Conservation (phyloP, 257 asterid genomes). For the Penstemon davidsonii region DNA sequence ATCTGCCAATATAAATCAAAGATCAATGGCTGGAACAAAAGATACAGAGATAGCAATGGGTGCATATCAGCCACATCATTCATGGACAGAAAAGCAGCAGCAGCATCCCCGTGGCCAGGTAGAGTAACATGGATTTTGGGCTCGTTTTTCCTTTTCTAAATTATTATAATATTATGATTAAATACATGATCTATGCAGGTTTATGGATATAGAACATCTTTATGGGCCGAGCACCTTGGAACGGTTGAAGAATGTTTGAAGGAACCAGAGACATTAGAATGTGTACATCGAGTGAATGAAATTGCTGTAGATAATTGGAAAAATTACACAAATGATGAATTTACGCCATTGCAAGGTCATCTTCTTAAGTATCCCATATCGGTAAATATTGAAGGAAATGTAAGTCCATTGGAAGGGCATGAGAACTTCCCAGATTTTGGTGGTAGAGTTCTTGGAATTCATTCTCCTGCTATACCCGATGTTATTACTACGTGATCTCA, state of each 20-base stretch:
- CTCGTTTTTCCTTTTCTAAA: neutral
- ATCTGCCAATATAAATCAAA: conserved; percentile 88
- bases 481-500: conserved; percentile 57
- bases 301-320: conserved; percentile 71
- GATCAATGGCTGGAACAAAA: conserved; percentile 91
- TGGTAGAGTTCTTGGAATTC: conserved; percentile 75
- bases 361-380: conserved; percentile 78
- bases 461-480: conserved; percentile 66
- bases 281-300: conserved; percentile 64
- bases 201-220: conserved; percentile 81
- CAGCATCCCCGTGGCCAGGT: conserved; percentile 84
- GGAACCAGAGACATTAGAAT: conserved; percentile 59
- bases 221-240: conserved; percentile 94
- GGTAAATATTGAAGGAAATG: conserved; percentile 58
- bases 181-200: conserved; percentile 37
- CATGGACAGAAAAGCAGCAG: conserved; percentile 49
- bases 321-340: conserved; percentile 44
- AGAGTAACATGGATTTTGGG: neutral
- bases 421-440: conserved; percentile 87
- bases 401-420: conserved; percentile 56
- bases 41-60: conserved; percentile 98
- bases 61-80: conserved; percentile 79
- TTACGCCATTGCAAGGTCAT: conserved; percentile 66
- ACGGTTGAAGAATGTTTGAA: conserved; percentile 45
- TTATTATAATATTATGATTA: too few species aligned